Conservation (phyloP, 768 basidiomycete species). For the Lentinula aciculospora region DNA sequence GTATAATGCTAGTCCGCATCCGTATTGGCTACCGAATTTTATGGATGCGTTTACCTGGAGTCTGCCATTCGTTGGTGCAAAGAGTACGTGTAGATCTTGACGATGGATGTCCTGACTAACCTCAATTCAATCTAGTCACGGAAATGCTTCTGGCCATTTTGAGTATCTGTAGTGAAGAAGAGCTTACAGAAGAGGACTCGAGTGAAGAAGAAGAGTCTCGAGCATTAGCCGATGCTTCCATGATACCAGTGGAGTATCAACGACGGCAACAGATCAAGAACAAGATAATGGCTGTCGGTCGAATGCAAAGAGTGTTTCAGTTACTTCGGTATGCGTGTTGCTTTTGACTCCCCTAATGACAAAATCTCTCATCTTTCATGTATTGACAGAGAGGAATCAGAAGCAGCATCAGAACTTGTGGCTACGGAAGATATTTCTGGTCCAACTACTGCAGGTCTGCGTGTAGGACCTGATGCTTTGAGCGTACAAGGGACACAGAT, state of each 20-base stretch:
- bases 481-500: constrained; percentile 57
- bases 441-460: constrained; percentile 19
- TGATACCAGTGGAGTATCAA: constrained; percentile 34
- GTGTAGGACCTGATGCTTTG: constrained; percentile 48
- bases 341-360: background rate
- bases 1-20: constrained; percentile 75
- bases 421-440: constrained; percentile 20
- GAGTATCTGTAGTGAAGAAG: constrained; percentile 90
- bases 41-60: constrained; percentile 99
- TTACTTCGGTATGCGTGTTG: constrained; percentile 63
- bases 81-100: constrained; percentile 59
- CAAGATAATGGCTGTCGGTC: constrained; percentile 90
- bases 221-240: constrained; percentile 23
- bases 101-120: background rate
- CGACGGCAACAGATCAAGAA: constrained; percentile 80
- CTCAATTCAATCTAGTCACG: constrained; percentile 53
- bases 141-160: constrained; percentile 97
- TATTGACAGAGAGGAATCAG: constrained; percentile 62
- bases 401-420: constrained; percentile 67
- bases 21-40: constrained; percentile 95
- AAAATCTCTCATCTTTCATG: background rate
- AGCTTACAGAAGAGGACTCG: constrained; percentile 58
- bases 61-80: constrained; percentile 93
- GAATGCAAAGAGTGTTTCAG: constrained; percentile 87
- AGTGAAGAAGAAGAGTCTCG: constrained; percentile 27